A percentile compares a stretch with the other conserved stretches of the same genome.
Evolutionary conservation across 495 filamentous ascomycete genomes (phyloP).

Genomic region (Lasiosphaeriaceae sp.): DNA sequence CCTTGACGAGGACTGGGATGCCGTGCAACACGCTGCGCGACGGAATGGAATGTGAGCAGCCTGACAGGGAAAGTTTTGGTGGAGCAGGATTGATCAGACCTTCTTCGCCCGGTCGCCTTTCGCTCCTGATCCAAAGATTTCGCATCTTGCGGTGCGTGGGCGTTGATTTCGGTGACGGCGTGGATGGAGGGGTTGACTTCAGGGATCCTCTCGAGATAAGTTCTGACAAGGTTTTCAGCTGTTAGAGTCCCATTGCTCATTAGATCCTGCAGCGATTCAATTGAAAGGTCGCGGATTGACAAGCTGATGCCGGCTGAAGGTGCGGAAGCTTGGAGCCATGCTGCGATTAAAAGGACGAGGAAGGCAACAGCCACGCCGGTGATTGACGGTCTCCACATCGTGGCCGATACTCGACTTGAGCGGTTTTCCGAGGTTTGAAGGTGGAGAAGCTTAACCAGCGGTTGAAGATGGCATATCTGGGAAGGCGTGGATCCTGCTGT

Average conservation of each 20-base stretch:
- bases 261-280: neutral
- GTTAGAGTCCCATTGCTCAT: neutral
- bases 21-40: neutral
- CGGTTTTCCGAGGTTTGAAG: too few relatives aligned
- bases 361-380: too few relatives aligned
- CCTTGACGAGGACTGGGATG: neutral
- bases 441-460: too few relatives aligned
- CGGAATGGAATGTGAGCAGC: too few relatives aligned
- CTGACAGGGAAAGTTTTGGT: neutral
- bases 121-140: neutral
- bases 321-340: too few relatives aligned
- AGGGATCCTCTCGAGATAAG: neutral
- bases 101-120: neutral
- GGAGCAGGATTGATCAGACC: neutral
- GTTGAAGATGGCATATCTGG: too few relatives aligned
- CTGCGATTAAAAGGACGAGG: too few relatives aligned
- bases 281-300: neutral
- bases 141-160: neutral
- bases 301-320: too few relatives aligned
- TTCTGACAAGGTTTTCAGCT: neutral
- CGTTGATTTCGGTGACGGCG: neutral
- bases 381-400: too few relatives aligned
- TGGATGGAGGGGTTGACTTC: constrained; percentile 1
- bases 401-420: too few relatives aligned
- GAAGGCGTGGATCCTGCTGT: too few relatives aligned